Percentiles rank a stretch among this genome's conserved stretches.
Conservation (phyloP, 192 early-diverging fungal species). For the Diversispora epigaea region DNA sequence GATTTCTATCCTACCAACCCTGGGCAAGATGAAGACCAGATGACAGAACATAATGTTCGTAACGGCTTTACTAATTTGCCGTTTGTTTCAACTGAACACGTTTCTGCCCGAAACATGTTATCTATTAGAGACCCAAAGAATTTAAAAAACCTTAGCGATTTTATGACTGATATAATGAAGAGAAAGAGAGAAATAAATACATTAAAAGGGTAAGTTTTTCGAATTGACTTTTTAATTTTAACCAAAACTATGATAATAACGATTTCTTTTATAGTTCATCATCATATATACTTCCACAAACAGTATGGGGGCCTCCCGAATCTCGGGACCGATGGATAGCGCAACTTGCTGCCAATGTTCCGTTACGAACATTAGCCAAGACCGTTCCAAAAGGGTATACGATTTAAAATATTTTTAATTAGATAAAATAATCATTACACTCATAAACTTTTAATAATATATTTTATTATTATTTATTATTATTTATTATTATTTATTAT, state of each 20-base stretch:
- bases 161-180: slow-evolving; percentile 38
- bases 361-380: slow-evolving; percentile 48
- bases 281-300: slow-evolving; percentile 50
- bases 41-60: slow-evolving; percentile 59
- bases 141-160: slow-evolving; percentile 39
- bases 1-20: slow-evolving; percentile 52
- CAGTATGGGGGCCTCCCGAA: slow-evolving; percentile 43
- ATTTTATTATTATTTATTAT: background rate
- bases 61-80: slow-evolving; percentile 53
- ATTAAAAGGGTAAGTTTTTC: slow-evolving; percentile 36
- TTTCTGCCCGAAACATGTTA: slow-evolving; percentile 55
- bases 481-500: background rate
- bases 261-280: slow-evolving; percentile 37
- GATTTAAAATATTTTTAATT: background rate
- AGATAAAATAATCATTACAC: background rate
- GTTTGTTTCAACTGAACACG: slow-evolving; percentile 51
- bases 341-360: slow-evolving; percentile 44
- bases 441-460: background rate
- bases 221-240: background rate
- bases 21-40: slow-evolving; percentile 42
- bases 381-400: slow-evolving; percentile 42
- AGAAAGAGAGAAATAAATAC: slow-evolving; percentile 35
- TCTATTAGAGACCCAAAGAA: slow-evolving; percentile 48
- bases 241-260: background rate
- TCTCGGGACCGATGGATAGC: slow-evolving; percentile 58